Evolutionary conservation across 208 protist species (phyloP).

Genomic region (Crithidia expoeki): DNA sequence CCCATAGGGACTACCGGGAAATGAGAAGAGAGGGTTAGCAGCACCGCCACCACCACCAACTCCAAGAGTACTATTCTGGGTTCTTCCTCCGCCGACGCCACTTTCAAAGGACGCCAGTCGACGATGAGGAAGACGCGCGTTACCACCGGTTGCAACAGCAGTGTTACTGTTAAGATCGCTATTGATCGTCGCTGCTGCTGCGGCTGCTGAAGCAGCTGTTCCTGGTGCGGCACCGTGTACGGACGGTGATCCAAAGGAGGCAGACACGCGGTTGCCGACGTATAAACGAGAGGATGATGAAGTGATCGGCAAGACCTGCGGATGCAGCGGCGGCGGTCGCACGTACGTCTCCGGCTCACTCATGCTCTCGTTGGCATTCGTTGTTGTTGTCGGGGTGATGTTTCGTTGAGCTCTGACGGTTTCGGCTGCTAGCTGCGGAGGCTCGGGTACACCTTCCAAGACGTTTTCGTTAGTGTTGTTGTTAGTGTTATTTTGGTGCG

Average conservation of each 20-base stretch:
- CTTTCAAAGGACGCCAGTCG: neutral
- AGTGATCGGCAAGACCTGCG: neutral
- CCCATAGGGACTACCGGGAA: neutral
- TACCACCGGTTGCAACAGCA: neutral
- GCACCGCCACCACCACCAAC: neutral
- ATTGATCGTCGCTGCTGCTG: neutral
- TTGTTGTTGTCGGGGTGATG: neutral
- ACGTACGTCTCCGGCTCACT: neutral
- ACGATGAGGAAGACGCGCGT: neutral
- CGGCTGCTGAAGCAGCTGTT: neutral
- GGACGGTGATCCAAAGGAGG: neutral
- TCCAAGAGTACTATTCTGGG: neutral
- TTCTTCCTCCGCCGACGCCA: neutral
- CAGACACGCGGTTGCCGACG: neutral
- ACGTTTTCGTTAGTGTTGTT: constrained; percentile 8
- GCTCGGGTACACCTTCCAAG: too few relatives aligned
- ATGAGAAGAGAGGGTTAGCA: neutral
- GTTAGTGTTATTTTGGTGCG: neutral
- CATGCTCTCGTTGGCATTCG: neutral
- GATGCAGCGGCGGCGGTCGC: neutral
- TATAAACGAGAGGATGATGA: neutral
- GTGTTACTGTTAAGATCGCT: neutral
- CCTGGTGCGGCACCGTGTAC: neutral
- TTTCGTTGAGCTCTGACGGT: neutral
- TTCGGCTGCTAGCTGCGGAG: too few relatives aligned